Conservation (phyloP, 179 eudicot species). For the Drosera spatulata region DNA sequence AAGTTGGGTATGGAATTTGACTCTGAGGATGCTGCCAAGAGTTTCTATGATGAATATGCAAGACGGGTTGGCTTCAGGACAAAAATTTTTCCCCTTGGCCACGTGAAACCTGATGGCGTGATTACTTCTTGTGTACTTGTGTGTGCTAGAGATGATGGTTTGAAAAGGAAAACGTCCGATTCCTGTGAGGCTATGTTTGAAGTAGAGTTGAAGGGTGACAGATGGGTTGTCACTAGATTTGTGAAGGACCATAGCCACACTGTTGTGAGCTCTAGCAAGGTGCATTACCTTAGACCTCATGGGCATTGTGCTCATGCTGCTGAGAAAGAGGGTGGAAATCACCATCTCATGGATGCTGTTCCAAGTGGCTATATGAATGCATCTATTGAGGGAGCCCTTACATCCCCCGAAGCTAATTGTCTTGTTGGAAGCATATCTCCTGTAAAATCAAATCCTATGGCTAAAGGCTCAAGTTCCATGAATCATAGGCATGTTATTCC, state of each 20-base stretch:
- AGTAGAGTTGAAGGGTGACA: slow-evolving; percentile 33
- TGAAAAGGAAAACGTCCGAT: slow-evolving; percentile 24
- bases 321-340: slow-evolving; percentile 20
- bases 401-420: slow-evolving; percentile 20
- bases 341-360: slow-evolving; percentile 23
- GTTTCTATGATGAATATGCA: slow-evolving; percentile 58
- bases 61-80: slow-evolving; percentile 42
- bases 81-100: slow-evolving; percentile 8
- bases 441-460: slow-evolving; percentile 22
- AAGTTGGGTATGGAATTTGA: slow-evolving; percentile 59
- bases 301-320: slow-evolving; percentile 38
- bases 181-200: slow-evolving; percentile 52
- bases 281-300: slow-evolving; percentile 32
- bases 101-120: slow-evolving; percentile 10
- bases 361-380: slow-evolving; percentile 12
- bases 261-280: slow-evolving; percentile 22
- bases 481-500: slow-evolving; percentile 15
- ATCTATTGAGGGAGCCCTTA: slow-evolving; percentile 33
- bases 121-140: slow-evolving; percentile 12
- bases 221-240: slow-evolving; percentile 58
- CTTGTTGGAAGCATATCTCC: slow-evolving; percentile 29
- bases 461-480: not conserved
- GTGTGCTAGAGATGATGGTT: slow-evolving; percentile 14
- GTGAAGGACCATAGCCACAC: slow-evolving; percentile 62
- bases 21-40: slow-evolving; percentile 43